Evolutionary conservation across 305 asterid genomes (phyloP), one percentile per base, ranked within the genome.

Genomic region (Plantago coronopus): DNA sequence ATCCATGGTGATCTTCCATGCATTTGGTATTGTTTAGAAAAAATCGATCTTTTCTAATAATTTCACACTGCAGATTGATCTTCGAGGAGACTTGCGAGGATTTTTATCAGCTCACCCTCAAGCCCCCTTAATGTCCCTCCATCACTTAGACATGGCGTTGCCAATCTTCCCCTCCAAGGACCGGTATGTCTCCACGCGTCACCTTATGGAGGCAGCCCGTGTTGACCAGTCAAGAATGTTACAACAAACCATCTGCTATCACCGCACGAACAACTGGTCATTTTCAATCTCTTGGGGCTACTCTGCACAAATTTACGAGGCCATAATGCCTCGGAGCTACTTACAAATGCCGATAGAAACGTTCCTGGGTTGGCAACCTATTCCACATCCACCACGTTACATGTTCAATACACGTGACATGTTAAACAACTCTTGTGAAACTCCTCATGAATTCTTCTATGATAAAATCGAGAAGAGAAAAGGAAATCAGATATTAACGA

Each of bases 221-320:
- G 51, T 44, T 7, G 94, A 85, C 65, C 85, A 80, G 10, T 78
- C 85, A 1, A 83, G 94, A 17, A 43, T 82, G 77, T 51, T 85
- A 45, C 94, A 85, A 57, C 94, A 85, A 49, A 78, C 85, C 49
- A 70, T 82, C 44, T 85, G 87, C 68, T 62, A 83, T 51, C 67
- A 83, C 31, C 64, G 81, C 21, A 59, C 38, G 3, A 74, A 1
- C 18, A 79, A 74, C 5, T 82, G 89, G 89, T 62, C 94, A 0
- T 68, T 85, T 27, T 81, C 87, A 15, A 67, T 79, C 3, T 66
- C 94, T 0, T 85, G 94, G 94, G 94, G 94, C 6, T 85, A 85
- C 44, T 80, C 89, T 0, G 64, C 68, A 0, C 86, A 82, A 43
- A 57, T 85, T 2, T 85, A 82, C 56, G 90, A 85, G 71, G 75